Percentiles rank a stretch among this genome's conserved stretches.
phyloP scores from a whole-genome alignment of 2,329 filamentous ascomycete species.

The Passalora sequoiae region DNA sequence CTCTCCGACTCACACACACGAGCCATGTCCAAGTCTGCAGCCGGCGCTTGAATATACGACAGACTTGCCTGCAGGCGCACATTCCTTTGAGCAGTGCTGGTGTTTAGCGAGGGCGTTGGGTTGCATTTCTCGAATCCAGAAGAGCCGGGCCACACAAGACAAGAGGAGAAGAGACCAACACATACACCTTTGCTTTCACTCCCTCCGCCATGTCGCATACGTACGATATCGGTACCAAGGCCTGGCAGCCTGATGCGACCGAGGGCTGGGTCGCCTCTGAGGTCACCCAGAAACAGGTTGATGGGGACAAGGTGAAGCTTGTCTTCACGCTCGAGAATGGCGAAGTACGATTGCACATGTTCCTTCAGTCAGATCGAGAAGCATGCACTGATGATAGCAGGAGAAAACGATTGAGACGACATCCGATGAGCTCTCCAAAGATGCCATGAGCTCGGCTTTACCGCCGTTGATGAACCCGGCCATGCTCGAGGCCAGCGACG shows the following conservation, averaged over 20 bases:
- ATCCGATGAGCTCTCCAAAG: slow-evolving; percentile 67
- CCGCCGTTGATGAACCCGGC: slow-evolving; percentile 96
- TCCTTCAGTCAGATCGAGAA: too few relatives aligned
- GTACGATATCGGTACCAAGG: slow-evolving; percentile 94
- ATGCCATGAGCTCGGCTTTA: slow-evolving; percentile 69
- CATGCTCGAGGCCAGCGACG: slow-evolving; percentile 97
- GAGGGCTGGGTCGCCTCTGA: slow-evolving; percentile 98
- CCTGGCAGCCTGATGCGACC: slow-evolving; percentile 93
- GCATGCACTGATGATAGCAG: slow-evolving; percentile 47
- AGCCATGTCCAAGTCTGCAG: neutral
- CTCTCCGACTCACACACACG: neutral
- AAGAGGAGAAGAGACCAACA: slow-evolving; percentile 1
- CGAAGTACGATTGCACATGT: slow-evolving; percentile 13
- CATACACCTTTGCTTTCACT: neutral
- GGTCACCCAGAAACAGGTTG: slow-evolving; percentile 75
- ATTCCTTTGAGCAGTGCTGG: slow-evolving; percentile 5
- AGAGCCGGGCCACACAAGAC: neutral
- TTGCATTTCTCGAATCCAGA: neutral
- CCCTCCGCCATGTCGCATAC: slow-evolving; percentile 69
- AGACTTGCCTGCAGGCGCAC: slow-evolving; percentile 1
- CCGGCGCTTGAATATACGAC: neutral
- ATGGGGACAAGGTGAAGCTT: slow-evolving; percentile 81
- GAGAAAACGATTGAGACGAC: slow-evolving; percentile 75
- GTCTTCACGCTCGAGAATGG: slow-evolving; percentile 88
- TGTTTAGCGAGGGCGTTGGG: slow-evolving; percentile 6